Conservation (phyloP, 2,329 filamentous ascomycete genomes). For the Claviceps sp. region DNA sequence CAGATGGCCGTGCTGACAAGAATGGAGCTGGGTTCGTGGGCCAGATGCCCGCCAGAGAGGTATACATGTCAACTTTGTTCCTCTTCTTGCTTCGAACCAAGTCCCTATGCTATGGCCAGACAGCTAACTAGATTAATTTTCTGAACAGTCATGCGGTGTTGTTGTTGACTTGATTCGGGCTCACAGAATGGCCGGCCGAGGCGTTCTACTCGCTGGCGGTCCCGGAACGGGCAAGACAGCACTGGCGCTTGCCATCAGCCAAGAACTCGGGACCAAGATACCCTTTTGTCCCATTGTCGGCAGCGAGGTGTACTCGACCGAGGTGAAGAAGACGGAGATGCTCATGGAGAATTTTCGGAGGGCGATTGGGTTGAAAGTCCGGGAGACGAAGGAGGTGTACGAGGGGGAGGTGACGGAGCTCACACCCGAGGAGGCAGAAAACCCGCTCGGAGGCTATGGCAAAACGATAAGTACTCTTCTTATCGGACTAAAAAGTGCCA, state of each 20-base stretch:
- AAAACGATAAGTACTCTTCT: constrained; percentile 94
- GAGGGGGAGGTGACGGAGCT: constrained; percentile 97
- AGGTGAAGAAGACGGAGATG: constrained; percentile 98
- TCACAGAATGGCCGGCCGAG: constrained; percentile 95
- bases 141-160: constrained; percentile 71
- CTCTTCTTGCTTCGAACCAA: neutral
- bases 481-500: constrained; percentile 87
- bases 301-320: constrained; percentile 93
- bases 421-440: constrained; percentile 94
- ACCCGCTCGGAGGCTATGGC: constrained; percentile 90
- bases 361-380: constrained; percentile 90
- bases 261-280: constrained; percentile 95
- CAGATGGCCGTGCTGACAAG: constrained; percentile 74
- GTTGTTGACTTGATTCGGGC: constrained; percentile 91
- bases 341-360: constrained; percentile 98
- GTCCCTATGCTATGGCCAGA: constrained; percentile 8
- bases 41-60: constrained; percentile 77
- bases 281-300: constrained; percentile 97
- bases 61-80: constrained; percentile 24
- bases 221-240: constrained; percentile 97
- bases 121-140: neutral
- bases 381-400: constrained; percentile 98
- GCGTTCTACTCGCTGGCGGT: constrained; percentile 83
- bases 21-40: constrained; percentile 78
- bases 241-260: constrained; percentile 85